A percentile compares a stretch with the other conserved stretches of the same genome.
Conservation (phyloP, 164 flowering plant species). For the Nymphaea thermarum region DNA sequence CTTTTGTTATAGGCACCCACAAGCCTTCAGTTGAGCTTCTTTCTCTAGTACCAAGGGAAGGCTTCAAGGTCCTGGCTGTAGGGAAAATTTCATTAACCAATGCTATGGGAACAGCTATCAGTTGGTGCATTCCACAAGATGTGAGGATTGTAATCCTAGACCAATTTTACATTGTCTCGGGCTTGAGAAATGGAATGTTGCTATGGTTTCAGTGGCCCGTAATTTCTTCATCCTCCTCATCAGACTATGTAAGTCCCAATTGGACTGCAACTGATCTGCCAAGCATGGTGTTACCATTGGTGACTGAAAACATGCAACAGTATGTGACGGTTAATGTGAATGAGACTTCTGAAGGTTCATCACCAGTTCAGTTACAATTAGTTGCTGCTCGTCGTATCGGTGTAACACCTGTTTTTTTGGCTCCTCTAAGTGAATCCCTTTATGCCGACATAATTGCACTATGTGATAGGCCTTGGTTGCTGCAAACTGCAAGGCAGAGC, state of each 20-base stretch:
- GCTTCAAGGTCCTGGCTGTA: conserved; percentile 48
- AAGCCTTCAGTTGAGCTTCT: conserved; percentile 87
- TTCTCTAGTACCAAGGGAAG: conserved; percentile 40
- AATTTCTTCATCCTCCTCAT: conserved; percentile 15
- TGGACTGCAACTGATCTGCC: not conserved
- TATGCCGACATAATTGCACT: conserved; percentile 79
- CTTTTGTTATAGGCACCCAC: conserved; percentile 84
- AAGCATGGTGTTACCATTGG: not conserved
- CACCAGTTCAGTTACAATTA: conserved; percentile 49
- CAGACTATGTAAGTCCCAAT: conserved; percentile 9
- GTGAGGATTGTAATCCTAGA: conserved; percentile 81
- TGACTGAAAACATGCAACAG: conserved; percentile 7
- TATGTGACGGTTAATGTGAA: conserved; percentile 9
- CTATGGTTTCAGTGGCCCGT: conserved; percentile 92
- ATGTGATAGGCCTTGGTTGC: conserved; percentile 96
- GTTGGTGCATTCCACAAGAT: conserved; percentile 94
- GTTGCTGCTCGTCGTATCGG: conserved; percentile 93
- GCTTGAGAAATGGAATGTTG: conserved; percentile 96
- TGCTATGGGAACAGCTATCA: conserved; percentile 51
- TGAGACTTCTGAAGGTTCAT: conserved; percentile 15
- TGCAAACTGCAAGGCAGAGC: conserved; percentile 93
- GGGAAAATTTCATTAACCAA: conserved; percentile 62
- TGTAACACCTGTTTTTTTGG: conserved; percentile 85
- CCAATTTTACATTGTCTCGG: conserved; percentile 66
- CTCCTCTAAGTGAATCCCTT: conserved; percentile 63